Evolutionary conservation across 2,329 filamentous ascomycete species (phyloP).

Genomic region (Metarhizium album): DNA sequence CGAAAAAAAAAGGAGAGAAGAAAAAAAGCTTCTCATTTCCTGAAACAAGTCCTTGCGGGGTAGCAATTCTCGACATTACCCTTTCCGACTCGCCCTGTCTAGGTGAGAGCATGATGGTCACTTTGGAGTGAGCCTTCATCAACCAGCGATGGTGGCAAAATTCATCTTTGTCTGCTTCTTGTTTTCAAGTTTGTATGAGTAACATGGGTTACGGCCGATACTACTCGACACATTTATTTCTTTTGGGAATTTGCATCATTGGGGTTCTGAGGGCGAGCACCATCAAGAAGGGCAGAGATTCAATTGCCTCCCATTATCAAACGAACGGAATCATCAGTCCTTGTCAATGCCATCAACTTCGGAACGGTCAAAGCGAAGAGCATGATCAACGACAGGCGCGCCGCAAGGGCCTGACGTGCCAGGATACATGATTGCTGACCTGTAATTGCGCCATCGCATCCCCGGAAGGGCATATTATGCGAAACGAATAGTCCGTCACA

Average conservation of each 20-base stretch:
- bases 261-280: neutral
- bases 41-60: neutral
- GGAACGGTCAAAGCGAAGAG: neutral
- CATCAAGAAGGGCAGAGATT: neutral
- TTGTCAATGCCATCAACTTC: neutral
- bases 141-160: neutral
- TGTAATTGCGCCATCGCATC: neutral
- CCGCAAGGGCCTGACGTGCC: neutral
- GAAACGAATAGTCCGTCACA: neutral
- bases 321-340: neutral
- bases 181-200: conserved; percentile 5
- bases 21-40: too few relatives aligned
- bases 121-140: neutral
- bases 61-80: too few relatives aligned
- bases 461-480: neutral
- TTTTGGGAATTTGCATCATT: neutral
- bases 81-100: too few relatives aligned
- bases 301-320: neutral
- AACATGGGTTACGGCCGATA: conserved; percentile 4
- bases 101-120: too few relatives aligned
- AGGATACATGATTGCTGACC: neutral
- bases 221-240: neutral
- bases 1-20: too few relatives aligned
- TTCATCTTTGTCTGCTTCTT: neutral
- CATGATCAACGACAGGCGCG: neutral